Percentiles rank a stretch among this genome's conserved stretches.
Evolutionary conservation across 2,329 filamentous ascomycete species (phyloP).

Genomic region (Colletotrichum falcatum): DNA sequence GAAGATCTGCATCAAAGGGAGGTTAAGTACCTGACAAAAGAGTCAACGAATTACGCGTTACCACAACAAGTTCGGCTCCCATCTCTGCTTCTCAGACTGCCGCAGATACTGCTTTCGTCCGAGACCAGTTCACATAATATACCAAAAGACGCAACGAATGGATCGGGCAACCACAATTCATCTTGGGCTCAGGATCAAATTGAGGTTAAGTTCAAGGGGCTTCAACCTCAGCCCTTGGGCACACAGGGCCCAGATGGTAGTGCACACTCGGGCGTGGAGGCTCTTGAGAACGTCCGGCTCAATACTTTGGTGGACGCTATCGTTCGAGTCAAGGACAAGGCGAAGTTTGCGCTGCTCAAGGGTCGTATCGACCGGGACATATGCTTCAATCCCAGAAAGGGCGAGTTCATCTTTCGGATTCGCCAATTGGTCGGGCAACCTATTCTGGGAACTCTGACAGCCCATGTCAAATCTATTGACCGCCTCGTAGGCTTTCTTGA

Average conservation of each 20-base stretch:
- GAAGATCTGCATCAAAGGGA: conserved; percentile 59
- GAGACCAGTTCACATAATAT: background rate
- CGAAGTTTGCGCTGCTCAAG: conserved; percentile 66
- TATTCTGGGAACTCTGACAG: conserved; percentile 68
- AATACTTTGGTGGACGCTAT: conserved; percentile 57
- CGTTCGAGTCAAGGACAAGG: conserved; percentile 65
- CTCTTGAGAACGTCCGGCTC: conserved; percentile 20
- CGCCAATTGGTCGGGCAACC: conserved; percentile 69
- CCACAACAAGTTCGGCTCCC: conserved; percentile 61
- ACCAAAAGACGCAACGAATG: conserved; percentile 38
- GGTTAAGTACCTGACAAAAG: conserved; percentile 55
- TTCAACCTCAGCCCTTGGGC: conserved; percentile 47
- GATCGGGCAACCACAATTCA: conserved; percentile 41
- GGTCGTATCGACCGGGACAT: conserved; percentile 71
- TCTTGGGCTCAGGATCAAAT: conserved; percentile 72
- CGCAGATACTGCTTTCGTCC: conserved; percentile 51
- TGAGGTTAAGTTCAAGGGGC: conserved; percentile 66
- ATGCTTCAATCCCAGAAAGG: conserved; percentile 68
- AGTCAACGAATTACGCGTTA: conserved; percentile 53
- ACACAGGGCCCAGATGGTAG: conserved; percentile 21
- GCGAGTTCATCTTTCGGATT: conserved; percentile 73
- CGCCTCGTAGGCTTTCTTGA: conserved; percentile 78
- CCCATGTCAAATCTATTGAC: conserved; percentile 74
- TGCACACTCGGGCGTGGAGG: conserved; percentile 5
- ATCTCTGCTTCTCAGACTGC: conserved; percentile 61